These are phyloP conservation scores for Xylaria sp. DNA, from an alignment of 2,329 filamentous ascomycete species.

Conservation along the genomic window DNA sequence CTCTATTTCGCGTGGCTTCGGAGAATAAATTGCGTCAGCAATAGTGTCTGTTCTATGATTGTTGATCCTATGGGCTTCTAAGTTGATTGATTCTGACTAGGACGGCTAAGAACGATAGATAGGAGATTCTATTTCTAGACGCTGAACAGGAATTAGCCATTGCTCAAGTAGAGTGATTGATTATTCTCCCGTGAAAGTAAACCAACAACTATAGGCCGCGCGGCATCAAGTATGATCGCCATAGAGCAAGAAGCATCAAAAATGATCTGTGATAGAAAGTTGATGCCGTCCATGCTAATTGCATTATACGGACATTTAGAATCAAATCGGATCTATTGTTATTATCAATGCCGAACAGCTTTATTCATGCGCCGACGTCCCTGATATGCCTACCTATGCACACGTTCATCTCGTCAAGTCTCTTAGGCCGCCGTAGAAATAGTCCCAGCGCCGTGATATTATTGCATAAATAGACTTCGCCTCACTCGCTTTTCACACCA, in stretches of 20 bases:
- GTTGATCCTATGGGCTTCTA: not conserved
- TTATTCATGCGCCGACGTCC: not conserved
- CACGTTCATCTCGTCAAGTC: not conserved
- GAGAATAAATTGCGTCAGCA: not conserved
- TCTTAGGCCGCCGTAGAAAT: not conserved
- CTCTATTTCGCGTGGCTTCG: not conserved
- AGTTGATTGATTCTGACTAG: not conserved
- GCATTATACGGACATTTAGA: conserved; percentile 65
- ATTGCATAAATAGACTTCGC: not conserved
- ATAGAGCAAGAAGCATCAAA: conserved; percentile 71
- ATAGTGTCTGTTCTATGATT: not conserved
- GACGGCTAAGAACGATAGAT: not conserved
- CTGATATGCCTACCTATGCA: conserved; percentile 4
- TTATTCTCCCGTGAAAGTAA: conserved; percentile 58
- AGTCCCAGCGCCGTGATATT: not conserved
- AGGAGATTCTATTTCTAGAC: conserved; percentile 64
- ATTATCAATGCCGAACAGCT: not conserved
- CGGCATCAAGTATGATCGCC: conserved; percentile 46
- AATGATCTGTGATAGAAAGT: conserved; percentile 67
- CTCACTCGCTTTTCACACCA: not conserved
- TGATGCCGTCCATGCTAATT: conserved; percentile 68
- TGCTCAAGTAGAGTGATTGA: conserved; percentile 73
- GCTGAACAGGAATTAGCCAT: conserved; percentile 75
- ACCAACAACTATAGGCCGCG: conserved; percentile 61
- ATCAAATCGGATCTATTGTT: conserved; percentile 34